Percentiles rank a stretch among this genome's conserved stretches.
These are phyloP conservation scores for Lupinus albus DNA, from an alignment of 306 rosid genomes.

Conservation along the genomic window DNA sequence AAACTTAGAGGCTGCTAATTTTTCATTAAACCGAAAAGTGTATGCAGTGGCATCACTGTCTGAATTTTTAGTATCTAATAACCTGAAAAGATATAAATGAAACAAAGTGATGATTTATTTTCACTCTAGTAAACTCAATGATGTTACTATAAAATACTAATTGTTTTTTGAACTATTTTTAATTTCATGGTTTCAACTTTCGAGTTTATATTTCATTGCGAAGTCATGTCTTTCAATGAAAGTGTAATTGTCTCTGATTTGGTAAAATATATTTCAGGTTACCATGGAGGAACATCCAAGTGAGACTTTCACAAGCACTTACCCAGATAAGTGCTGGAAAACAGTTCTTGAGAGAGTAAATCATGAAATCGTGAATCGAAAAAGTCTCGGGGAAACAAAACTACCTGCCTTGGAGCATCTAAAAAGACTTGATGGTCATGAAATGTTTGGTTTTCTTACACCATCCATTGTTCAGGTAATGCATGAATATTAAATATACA, in stretches of 20 bases:
- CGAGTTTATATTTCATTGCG: conserved; percentile 11
- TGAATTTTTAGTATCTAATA: not conserved
- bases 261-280: conserved; percentile 60
- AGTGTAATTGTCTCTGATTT: conserved; percentile 14
- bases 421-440: conserved; percentile 58
- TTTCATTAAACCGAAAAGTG: not conserved
- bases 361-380: conserved; percentile 48
- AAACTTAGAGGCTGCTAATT: not conserved
- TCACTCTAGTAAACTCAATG: not conserved
- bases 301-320: conserved; percentile 52
- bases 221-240: conserved; percentile 27
- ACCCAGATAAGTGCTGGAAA: conserved; percentile 76
- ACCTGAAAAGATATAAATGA: not conserved
- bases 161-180: not conserved
- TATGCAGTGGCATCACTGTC: not conserved
- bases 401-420: conserved; percentile 47
- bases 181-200: not conserved
- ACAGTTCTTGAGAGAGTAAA: conserved; percentile 55
- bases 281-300: conserved; percentile 64
- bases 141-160: not conserved
- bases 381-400: conserved; percentile 43
- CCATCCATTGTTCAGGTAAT: conserved; percentile 65
- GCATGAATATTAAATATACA: conserved; percentile 5
- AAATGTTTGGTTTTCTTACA: conserved; percentile 84
- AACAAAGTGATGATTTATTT: not conserved